Evolutionary conservation across 352 stramenopile genomes (phyloP), one percentile per base, ranked within the genome.

Genomic region (Phytophthora aleatoria): DNA sequence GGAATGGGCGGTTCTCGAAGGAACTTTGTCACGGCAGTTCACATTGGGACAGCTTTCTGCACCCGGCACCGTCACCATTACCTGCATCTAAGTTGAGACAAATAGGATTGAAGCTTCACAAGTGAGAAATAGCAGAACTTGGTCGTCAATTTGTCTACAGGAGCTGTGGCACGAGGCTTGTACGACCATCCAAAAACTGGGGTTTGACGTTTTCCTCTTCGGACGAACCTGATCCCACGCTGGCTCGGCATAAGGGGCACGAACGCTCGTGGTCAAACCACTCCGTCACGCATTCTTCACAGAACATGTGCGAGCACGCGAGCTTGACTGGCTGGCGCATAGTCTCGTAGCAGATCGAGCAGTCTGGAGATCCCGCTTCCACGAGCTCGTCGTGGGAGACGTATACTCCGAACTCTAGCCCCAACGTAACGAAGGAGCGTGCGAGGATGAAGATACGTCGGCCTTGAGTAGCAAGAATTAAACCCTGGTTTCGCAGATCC

Each of bases 181-280:
- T 94, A 43, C 83, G 85, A 35, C 85, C 83, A 51, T 94, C 85
- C 43, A 94, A 62, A 67, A 76, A 94, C 61, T 90, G 77, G 1
- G 85, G 85, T 38, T 89, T 89, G 28, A 75, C 31, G n/a, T 81
- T 79, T 39, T 65, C 65, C 26, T 60, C 52, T 24, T 64, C 71
- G 16, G 28, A 50, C 15, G 26, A 41, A 49, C 38, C 69, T 60
- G 45, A 69, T 8, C 64, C 64, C 16, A 94, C 81, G 27, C 60
- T 79, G 5, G 85, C 82, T 57, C 85, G 82, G 12, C 85, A 94
- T 7, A 94, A 70, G 10, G 85, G 85, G 27, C 85, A 94, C 3
- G 81, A 91, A n/a, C 83, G 81, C 64, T 94, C 85, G 52, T 87
- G 83, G 36, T 94, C 83, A 57, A 94, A 90, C 85, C 85, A 94